phyloP scores from a whole-genome alignment of 768 basidiomycete genomes.

The Exsudoporus frostii region DNA sequence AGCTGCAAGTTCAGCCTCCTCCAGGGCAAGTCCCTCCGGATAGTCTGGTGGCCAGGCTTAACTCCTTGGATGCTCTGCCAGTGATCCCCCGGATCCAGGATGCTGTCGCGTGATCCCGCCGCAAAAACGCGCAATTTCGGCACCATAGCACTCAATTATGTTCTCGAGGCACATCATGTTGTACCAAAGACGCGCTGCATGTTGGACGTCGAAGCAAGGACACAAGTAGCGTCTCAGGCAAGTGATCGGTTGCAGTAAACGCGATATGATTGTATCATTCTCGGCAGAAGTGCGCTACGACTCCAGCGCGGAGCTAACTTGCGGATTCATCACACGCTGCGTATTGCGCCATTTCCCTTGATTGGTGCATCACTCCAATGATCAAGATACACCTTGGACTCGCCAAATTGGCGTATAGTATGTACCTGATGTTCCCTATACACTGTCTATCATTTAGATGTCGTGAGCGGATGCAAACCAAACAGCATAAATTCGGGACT shows the following conservation, averaged over 20 bases:
- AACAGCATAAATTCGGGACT: background rate
- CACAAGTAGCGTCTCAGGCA: background rate
- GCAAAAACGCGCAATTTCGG: constrained; percentile 1
- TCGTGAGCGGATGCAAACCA: background rate
- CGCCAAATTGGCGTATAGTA: background rate
- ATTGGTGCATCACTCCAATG: background rate
- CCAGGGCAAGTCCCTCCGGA: background rate
- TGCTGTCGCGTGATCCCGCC: background rate
- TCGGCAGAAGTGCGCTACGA: background rate
- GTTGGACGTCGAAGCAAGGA: background rate
- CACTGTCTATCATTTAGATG: background rate
- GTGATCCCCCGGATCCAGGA: background rate
- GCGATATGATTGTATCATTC: background rate
- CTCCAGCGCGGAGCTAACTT: background rate
- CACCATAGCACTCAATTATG: background rate
- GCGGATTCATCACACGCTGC: background rate
- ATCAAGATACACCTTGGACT: background rate
- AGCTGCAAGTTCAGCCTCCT: background rate
- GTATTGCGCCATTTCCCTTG: background rate
- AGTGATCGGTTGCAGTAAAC: no score
- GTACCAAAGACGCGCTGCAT: background rate
- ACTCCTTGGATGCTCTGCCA: background rate
- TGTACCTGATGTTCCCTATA: background rate
- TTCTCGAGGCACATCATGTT: background rate
- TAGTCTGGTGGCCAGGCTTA: background rate